Base-by-base conservation (phyloP, 164 flowering plant genomes). In the Stephania japonica region DNA sequence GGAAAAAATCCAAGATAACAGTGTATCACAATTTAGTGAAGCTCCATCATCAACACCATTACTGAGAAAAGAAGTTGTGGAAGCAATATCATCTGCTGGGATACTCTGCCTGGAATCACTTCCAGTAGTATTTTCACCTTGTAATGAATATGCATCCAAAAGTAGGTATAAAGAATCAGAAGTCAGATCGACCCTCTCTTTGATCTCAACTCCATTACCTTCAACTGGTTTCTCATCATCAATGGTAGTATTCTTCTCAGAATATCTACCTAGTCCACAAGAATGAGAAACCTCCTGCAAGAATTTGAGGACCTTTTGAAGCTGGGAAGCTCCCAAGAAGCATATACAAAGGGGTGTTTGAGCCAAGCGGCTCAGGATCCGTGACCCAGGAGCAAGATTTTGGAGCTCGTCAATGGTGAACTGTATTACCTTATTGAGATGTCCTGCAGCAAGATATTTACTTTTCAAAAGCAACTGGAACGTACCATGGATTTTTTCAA, bases 271-370 rank as follows among this genome's bases (percentile, higher is more conserved):
- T 73, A 91, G 63, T 41, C 94, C 92, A 85, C 93, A 90, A 75
- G 95, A 75, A 73, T 86, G 84, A 64, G 89, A 82, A 47, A 92
- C 72, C 18, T 96, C 99, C 86, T 93, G 98, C 83, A 96, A 83
- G 83, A 85, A 92, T 74, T 90, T 88, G 19, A 88, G 85, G 70
- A 96, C 81, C 75, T 92, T 92, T 70, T 67, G 82, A 38, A 96
- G 94, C 82, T 92, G 94, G 4, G 81, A 13, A 65, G 87, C 87
- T 73, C 90, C 97, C 80, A 96, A 75, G 78, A 93, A 91, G 84
- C 99, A 96, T 25, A 96, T 90, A 80, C 95, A 92, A 16, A 85
- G 65, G 18, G 99, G 99, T 47, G 90, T 80, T 72, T 87, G 93
- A 47, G 86, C 92, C 72, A 92, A 71, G 43, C 89, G 88, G 70